phyloP scores from a whole-genome alignment of 768 basidiomycete species.

The Inosperma sp. region DNA sequence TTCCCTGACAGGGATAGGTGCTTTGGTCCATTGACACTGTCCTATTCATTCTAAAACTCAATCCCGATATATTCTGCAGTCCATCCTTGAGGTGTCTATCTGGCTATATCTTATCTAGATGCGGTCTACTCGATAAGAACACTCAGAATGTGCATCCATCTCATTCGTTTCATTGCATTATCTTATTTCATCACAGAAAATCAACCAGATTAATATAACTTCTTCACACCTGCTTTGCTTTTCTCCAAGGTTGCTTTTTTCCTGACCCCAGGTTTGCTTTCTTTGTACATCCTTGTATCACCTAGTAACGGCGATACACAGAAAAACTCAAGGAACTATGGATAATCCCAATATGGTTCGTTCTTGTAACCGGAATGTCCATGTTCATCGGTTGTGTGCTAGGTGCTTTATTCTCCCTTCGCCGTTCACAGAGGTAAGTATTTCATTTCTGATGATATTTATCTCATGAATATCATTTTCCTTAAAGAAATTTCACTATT shows the following conservation, averaged over 20 bases:
- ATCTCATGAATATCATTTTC: background rate
- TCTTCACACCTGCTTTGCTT: conserved; percentile 83
- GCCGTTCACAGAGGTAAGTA: conserved; percentile 69
- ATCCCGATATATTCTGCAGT: conserved; percentile 39
- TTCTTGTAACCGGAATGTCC: conserved; percentile 67
- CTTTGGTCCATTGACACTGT: too few species aligned
- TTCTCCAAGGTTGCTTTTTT: conserved; percentile 96
- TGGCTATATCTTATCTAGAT: conserved; percentile 73
- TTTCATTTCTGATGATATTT: background rate
- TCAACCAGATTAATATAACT: conserved; percentile 79
- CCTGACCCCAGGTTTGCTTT: conserved; percentile 59
- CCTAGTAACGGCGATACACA: conserved; percentile 20
- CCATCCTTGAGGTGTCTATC: conserved; percentile 85
- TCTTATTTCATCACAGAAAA: conserved; percentile 43
- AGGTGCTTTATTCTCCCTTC: conserved; percentile 60
- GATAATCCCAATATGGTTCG: conserved; percentile 84
- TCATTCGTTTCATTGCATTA: background rate
- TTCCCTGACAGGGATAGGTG: too few species aligned
- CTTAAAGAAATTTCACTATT: conserved; percentile 68
- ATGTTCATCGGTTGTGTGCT: conserved; percentile 63
- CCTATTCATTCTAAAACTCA: conserved; percentile 3
- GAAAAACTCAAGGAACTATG: conserved; percentile 78
- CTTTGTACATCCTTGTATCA: background rate
- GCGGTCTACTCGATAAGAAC: conserved; percentile 80
- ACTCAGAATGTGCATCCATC: conserved; percentile 66